Evolutionary conservation across 2,329 filamentous ascomycete species (phyloP), one percentile per base, ranked within the genome.

Genomic region (Chaetomium sp.): DNA sequence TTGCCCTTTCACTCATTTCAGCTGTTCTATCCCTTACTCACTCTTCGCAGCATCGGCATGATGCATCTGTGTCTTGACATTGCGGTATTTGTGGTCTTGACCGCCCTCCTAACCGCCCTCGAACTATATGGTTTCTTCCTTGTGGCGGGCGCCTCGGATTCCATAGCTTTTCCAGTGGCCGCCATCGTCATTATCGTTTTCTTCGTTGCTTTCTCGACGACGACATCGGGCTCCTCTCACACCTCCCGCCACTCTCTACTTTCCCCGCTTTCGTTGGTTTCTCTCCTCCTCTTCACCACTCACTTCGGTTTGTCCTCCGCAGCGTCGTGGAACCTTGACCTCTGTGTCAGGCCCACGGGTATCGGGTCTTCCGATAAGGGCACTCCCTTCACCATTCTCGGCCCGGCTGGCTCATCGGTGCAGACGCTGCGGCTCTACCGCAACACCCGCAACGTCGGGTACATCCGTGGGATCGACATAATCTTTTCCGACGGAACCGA

Each of bases 401-500:
- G 42, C 3, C 12, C 23, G 16, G 31, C 51, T 12, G 63, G 63
- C 27, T 31, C 63, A 5, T 50, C 57, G 0, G 57, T 64, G 42
- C 51, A 16, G 19, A 42, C 0, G 45, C 23, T 64, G 31, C 63
- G 63, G 9, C 7, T 64, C 5, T 64, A 60, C 51, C 63, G 63
- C 51, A 60, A 57, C 57, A 64, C 42, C n/a, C 57, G 63, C 19
- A 35, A 23, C 4, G 19, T 33, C 1, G 51, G 57, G 0, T 65
- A 62, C 29, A 54, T 65, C 2, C 63, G 63, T 8, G 63, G 63
- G 0, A 1, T 62, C 13, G 31, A 38, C 27, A 58, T 51, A 13
- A n/a, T 57, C 21, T 65, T 65, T 27, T 47, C 58, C 23, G 63
- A 65, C 58, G 63, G 58, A 3, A 38, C 45, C 16, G 54, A 65